Evolutionary conservation across 2,329 filamentous ascomycete species (phyloP).

Genomic region (Ophiostoma piceae): DNA sequence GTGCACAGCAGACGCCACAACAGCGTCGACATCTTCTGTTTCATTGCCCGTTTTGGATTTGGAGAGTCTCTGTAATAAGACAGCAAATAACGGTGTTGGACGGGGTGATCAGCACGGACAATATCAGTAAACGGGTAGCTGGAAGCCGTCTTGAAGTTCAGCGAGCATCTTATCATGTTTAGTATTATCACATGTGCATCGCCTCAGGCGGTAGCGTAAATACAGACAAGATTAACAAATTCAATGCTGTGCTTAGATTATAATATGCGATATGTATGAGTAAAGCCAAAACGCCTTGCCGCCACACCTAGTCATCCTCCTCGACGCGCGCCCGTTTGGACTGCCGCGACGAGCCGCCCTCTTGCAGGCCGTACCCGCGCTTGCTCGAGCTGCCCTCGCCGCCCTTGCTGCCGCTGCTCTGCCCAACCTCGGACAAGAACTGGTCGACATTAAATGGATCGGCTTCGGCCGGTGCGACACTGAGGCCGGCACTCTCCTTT

Average conservation of each 20-base stretch:
- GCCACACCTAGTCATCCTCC: conserved; percentile 45
- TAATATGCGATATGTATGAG: neutral
- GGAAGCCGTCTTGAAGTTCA: neutral
- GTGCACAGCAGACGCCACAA: neutral
- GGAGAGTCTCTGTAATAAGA: neutral
- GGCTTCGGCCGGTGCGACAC: conserved; percentile 10
- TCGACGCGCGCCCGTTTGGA: conserved; percentile 74
- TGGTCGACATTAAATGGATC: conserved; percentile 85
- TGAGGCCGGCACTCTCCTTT: conserved; percentile 54
- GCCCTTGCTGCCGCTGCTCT: conserved; percentile 35
- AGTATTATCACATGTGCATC: neutral
- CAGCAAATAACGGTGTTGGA: neutral
- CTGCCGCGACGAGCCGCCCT: conserved; percentile 45
- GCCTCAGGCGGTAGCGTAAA: neutral
- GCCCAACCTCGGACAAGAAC: conserved; percentile 77
- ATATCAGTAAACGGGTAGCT: neutral
- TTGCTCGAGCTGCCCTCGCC: conserved; percentile 39
- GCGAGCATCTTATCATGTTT: neutral
- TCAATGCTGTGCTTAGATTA: neutral
- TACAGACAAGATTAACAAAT: neutral
- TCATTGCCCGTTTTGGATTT: conserved; percentile 3
- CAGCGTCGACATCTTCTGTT: neutral
- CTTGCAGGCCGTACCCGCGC: conserved; percentile 72
- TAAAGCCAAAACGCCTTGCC: neutral
- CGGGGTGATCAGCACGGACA: neutral